Base-by-base conservation (phyloP, 106 monocot genomes). In the Dactylorhiza incarnata region DNA sequence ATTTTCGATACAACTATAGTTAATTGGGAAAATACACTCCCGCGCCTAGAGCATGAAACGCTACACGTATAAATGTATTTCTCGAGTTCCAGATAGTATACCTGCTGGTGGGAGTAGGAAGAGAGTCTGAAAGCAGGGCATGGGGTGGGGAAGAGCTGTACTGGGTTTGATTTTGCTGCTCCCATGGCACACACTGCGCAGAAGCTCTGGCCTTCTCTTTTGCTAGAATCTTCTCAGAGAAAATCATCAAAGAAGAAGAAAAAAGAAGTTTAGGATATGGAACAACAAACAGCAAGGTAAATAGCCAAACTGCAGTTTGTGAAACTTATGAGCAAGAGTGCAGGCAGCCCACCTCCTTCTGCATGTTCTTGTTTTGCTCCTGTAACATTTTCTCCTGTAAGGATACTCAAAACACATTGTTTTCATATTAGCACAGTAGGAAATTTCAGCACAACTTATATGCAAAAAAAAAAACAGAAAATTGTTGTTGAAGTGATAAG, bases 381-480 rank as follows among this genome's bases (percentile, higher is more conserved):
- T 72, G 84, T 48, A 87, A 78, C 20, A 75, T 25, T 73, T 62
- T 90, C 73, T 87, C 87, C 90, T 87, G 86, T 45, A 49, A n/a
- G 14, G 58, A 53, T 25, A 71, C 58, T 59, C 58, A 59, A 59
- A 22, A 59, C 58, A 59, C 17, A 56, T n/a, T n/a, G 19, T n/a
- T 54, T 19, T n/a, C 7, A 59, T 59, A 59, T 59, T 59, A 59
- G 58, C 37, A 37, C 37, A 37, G 37, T 37, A 8, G 58, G 58
- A 59, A 22, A 59, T 15, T 15, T 15, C 54, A 52, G 10, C 15
- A 52, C 37, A 37, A 37, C n/a, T n/a, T n/a, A n/a, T n/a, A n/a
- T n/a, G n/a, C n/a, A n/a, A n/a, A n/a, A n/a, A n/a, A n/a, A n/a
- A n/a, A n/a, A n/a, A n/a, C n/a, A n/a, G n/a, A n/a, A n/a, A n/a